Evolutionary conservation across 331 rosid species (phyloP).

Genomic region (Pyrus hybrid): DNA sequence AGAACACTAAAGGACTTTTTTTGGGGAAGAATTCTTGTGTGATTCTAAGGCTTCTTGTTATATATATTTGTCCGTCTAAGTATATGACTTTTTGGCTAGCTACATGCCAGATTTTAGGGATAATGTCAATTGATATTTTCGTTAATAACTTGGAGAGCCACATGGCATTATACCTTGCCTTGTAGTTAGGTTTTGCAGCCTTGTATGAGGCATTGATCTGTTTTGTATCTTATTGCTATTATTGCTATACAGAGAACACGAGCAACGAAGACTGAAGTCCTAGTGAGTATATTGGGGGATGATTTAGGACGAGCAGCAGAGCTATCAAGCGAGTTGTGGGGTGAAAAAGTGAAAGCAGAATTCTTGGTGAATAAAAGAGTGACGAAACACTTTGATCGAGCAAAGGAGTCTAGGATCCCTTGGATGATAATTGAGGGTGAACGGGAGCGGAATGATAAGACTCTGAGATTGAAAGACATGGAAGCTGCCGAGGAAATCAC

Average conservation of each 20-base stretch:
- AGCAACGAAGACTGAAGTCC: constrained; percentile 70
- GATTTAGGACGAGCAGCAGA: constrained; percentile 59
- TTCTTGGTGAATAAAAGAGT: constrained; percentile 52
- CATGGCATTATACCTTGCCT: not conserved
- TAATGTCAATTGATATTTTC: not conserved
- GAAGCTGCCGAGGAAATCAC: constrained; percentile 25
- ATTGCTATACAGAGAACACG: constrained; percentile 40
- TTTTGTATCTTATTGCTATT: no score
- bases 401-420: constrained; percentile 68
- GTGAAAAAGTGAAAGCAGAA: constrained; percentile 48
- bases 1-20: not conserved
- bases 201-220: not conserved
- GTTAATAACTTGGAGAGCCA: not conserved
- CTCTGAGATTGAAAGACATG: constrained; percentile 49
- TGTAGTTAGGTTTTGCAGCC: not conserved
- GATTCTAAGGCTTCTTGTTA: not conserved
- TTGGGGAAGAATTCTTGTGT: no score
- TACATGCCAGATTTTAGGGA: not conserved
- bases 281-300: constrained; percentile 67
- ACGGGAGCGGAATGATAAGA: constrained; percentile 56
- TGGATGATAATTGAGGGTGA: constrained; percentile 80
- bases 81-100: not conserved
- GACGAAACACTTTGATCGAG: constrained; percentile 68
- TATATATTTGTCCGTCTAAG: not conserved
- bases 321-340: constrained; percentile 73